Evolutionary conservation across 768 basidiomycete species (phyloP), one percentile per base, ranked within the genome.

Genomic region (Hypholoma sublateritium): DNA sequence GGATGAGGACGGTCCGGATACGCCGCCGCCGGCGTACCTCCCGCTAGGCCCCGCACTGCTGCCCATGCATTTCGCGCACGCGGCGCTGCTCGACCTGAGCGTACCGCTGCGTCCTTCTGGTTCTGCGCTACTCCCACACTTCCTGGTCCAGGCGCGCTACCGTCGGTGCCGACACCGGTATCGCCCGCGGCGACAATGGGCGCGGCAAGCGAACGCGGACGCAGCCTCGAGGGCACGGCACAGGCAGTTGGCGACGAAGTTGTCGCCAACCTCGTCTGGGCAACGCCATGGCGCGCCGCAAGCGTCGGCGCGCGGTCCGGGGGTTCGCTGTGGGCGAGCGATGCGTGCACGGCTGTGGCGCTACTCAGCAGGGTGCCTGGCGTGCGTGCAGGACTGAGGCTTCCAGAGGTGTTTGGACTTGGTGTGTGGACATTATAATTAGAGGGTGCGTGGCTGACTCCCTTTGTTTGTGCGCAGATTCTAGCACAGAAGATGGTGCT

Each of bases 131-230:
- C 76, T 53, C 28, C 32, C 76, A 13, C 78, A 45, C 73, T 74
- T 24, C 59, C 60, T 44, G 14, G 42, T 11, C 49, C 48, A 13
- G 56, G 41, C 16, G 35, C 47, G 43, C 19, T 19, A 17, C 67
- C 64, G 8, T 78, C 76, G 12, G 91, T 87, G 0, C 91, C 90
- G 1, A 94, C 92, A 0, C 92, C 92, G 1, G 89, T 93, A 2
- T 93, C 91, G 0, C 92, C 92, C 17, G 90, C 89, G 4, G 87
- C 88, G 1, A 76, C 77, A 0, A 72, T 89, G 32, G 87, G 87
- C 4, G 79, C 82, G 1, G 74, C 83, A 1, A 81, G 82, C 3
- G 89, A 89, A 66, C 84, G 84, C 59, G 80, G 82, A 3, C 86
- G 83, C 65, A 82, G 82, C 1, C 72, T 93, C 21, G 90, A 91